Evolutionary conservation across 1,139 yeast species (phyloP).

Genomic region (Magnusiomyces ingens): DNA sequence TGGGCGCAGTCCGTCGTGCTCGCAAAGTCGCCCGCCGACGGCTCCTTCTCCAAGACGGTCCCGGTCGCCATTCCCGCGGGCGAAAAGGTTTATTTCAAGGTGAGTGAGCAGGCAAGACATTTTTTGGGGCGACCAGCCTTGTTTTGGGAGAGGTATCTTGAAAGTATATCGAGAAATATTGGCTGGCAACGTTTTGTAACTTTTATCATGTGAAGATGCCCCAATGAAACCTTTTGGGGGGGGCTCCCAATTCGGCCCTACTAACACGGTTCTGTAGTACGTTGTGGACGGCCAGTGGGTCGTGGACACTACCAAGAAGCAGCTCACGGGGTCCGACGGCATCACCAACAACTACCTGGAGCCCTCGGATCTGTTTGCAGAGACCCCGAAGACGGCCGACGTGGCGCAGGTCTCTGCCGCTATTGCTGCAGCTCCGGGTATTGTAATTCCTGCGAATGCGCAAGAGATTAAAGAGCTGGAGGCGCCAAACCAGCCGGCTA

Average conservation of each 20-base stretch:
- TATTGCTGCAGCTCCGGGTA: slow-evolving; percentile 13
- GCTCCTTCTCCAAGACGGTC: slow-evolving; percentile 10
- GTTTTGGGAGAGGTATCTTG: too few species aligned
- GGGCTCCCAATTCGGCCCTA: too few species aligned
- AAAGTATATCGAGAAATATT: too few species aligned
- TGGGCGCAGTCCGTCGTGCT: slow-evolving; percentile 16
- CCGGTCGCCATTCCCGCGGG: slow-evolving; percentile 7
- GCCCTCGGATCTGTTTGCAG: slow-evolving; percentile 5
- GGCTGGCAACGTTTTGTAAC: too few species aligned
- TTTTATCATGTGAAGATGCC: too few species aligned
- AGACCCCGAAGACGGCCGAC: too few species aligned
- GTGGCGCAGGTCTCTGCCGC: too few species aligned
- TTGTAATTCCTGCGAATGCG: slow-evolving; percentile 9
- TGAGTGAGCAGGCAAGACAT: too few species aligned
- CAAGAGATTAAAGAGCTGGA: neutral
- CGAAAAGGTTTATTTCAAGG: slow-evolving; percentile 11
- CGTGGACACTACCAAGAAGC: slow-evolving; percentile 9
- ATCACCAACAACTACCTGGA: slow-evolving; percentile 13
- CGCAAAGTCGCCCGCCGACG: slow-evolving; percentile 6
- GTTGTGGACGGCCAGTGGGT: slow-evolving; percentile 16
- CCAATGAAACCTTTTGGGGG: too few species aligned
- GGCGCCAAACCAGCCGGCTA: neutral
- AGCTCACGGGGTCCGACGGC: slow-evolving; percentile 11
- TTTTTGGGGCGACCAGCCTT: too few species aligned
- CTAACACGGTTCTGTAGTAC: slow-evolving; percentile 5